Conservation (phyloP, 139 green algal species). For the Dunaliella primolecta region DNA sequence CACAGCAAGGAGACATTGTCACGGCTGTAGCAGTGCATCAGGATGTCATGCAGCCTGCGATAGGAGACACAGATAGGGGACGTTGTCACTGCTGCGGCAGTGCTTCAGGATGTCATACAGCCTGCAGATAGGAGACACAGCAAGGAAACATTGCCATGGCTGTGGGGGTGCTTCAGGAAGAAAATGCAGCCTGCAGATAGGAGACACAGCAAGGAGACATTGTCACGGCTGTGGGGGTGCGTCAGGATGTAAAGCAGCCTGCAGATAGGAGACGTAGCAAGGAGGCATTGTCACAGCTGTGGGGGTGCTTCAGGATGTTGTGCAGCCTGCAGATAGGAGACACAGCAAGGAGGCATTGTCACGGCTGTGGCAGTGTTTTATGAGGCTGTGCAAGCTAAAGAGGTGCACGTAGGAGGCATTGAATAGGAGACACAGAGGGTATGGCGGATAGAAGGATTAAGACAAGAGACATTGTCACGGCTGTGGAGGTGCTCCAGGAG, state of each 20-base stretch:
- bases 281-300: constrained; percentile 22
- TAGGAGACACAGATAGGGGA: not conserved
- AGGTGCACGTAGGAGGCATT: no score
- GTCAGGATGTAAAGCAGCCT: constrained; percentile 65
- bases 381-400: constrained; percentile 64
- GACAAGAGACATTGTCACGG: not conserved
- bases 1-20: not conserved
- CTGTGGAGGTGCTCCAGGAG: constrained; percentile 60
- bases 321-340: constrained; percentile 45
- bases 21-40: constrained; percentile 55
- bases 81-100: constrained; percentile 24
- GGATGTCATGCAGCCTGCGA: constrained; percentile 65
- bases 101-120: constrained; percentile 53
- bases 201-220: no score
- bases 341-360: not conserved
- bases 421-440: not conserved
- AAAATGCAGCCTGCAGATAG: constrained; percentile 32
- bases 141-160: not conserved
- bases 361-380: constrained; percentile 55
- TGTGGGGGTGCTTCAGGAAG: constrained; percentile 64
- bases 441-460: no score
- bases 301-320: constrained; percentile 68
- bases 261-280: no score
- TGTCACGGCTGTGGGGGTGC: constrained; percentile 27
- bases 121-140: no score